A percentile compares a stretch with the other conserved stretches of the same genome.
Evolutionary conservation across 163 green algal genomes (phyloP).

Genomic region (Volvox carteri): DNA sequence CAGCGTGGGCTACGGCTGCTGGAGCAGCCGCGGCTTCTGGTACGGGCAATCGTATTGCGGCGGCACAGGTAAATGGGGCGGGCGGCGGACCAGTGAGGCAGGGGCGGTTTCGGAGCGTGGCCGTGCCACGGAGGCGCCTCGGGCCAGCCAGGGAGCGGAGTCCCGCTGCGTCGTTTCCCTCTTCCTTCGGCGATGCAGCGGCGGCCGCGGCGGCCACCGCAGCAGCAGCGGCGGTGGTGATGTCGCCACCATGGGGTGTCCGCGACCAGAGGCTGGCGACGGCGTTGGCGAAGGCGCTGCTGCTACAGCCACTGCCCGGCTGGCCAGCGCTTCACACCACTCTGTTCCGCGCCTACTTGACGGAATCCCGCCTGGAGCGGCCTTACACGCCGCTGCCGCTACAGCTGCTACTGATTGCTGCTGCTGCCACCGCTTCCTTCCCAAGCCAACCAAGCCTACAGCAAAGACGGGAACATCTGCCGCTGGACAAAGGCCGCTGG

Average conservation of each 20-base stretch:
- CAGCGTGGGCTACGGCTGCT: neutral
- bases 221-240: neutral
- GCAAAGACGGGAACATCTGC: neutral
- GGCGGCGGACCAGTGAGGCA: neutral
- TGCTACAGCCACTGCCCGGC: neutral
- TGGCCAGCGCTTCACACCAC: constrained; percentile 11
- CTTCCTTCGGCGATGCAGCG: neutral
- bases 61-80: neutral
- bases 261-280: neutral
- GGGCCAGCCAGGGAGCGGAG: neutral
- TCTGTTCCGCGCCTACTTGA: neutral
- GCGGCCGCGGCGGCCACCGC: neutral
- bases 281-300: constrained; percentile 8
- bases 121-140: no score
- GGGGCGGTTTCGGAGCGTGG: no score
- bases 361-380: neutral
- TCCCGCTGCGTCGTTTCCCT: no score
- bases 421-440: neutral
- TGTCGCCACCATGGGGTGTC: constrained; percentile 1
- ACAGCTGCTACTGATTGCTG: neutral
- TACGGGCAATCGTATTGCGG: neutral
- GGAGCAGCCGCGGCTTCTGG: neutral
- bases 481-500: neutral
- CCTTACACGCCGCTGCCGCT: neutral
- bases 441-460: no score